These are phyloP conservation scores for Pholiota microspora DNA, from an alignment of 768 basidiomycete genomes.

Conservation along the genomic window DNA sequence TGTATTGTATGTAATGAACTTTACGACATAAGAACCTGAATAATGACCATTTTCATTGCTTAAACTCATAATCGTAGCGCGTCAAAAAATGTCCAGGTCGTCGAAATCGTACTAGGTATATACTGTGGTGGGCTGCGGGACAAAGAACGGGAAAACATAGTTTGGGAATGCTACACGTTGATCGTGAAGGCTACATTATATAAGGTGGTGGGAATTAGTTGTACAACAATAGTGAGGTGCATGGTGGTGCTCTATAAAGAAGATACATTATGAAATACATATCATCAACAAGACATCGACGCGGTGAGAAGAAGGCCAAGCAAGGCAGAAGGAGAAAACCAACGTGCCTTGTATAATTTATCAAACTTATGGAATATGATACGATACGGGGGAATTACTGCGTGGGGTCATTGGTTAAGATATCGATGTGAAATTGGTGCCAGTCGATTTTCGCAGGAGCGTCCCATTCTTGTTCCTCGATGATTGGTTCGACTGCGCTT, in stretches of 20 bases:
- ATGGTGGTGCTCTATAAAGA: not conserved
- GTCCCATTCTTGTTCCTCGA: conserved; percentile 27
- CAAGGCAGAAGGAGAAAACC: not conserved
- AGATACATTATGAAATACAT: conserved; percentile 5
- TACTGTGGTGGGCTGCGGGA: no score
- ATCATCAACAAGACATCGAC: not conserved
- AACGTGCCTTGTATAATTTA: not conserved
- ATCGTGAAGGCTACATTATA: not conserved
- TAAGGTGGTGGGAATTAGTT: not conserved
- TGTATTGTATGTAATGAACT: conserved; percentile 19
- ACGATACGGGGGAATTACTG: not conserved
- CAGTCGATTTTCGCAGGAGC: conserved; percentile 48
- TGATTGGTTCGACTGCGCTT: conserved; percentile 17
- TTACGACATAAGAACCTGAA: conserved; percentile 14
- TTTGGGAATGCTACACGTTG: not conserved
- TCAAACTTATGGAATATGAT: not conserved
- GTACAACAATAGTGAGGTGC: conserved; percentile 4
- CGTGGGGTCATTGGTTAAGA: conserved; percentile 23
- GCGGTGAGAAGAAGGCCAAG: not conserved
- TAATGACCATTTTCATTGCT: conserved; percentile 9
- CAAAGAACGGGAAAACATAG: not conserved
- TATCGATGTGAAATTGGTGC: conserved; percentile 55
- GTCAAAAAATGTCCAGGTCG: no score
- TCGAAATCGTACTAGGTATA: no score
- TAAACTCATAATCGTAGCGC: not conserved